Base-by-base conservation (phyloP, 805 yeast genomes). In the Candida schatavii region DNA sequence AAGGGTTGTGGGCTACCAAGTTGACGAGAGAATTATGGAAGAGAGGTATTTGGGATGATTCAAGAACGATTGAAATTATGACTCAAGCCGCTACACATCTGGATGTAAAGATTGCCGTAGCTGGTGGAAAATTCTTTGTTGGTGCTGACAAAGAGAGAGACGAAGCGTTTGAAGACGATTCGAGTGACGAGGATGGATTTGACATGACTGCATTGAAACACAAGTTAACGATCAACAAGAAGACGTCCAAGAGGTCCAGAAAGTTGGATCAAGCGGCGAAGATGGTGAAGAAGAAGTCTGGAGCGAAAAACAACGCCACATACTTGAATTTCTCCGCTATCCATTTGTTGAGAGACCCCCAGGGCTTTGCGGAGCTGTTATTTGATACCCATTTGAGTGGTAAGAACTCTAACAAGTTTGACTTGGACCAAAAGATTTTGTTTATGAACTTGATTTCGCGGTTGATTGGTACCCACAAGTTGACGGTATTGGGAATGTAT, bases 41-140 rank as follows among this genome's bases (percentile, higher is more conserved):
- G 70, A 78, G 98, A 59, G 96, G 96, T 57, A 86, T 93, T 44
- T 93, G 99, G 99, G 97, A 89, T 62, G 99, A 93, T 61, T 78
- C 96, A 0, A 75, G 97, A 55, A 85, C 98, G 0, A 96, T 93
- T n/a, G 99, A 93, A 64, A 81, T 93, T 56, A 90, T 93, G 98
- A 84, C 95, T 1, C 93, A 88, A 54, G 97, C 98, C 1, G 88
- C 97, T 2, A 65, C 88, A 46, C 97, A 89, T 56, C 83, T 84
- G 13, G 96, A 93, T 54, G 70, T 74, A 13, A 93, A 93, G 65
- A 93, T 93, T 37, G 84, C 95, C 5, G 70, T 85, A 41, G 85
- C 97, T 2, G 99, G 97, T 46, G 93, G 88, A 23, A 74, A 80
- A 55, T 93, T 93, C 64, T 93, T 93, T 66, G 66, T 93, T 36